Conservation (phyloP, 352 stramenopile genomes). For the Phytophthora macrochlamydospora region DNA sequence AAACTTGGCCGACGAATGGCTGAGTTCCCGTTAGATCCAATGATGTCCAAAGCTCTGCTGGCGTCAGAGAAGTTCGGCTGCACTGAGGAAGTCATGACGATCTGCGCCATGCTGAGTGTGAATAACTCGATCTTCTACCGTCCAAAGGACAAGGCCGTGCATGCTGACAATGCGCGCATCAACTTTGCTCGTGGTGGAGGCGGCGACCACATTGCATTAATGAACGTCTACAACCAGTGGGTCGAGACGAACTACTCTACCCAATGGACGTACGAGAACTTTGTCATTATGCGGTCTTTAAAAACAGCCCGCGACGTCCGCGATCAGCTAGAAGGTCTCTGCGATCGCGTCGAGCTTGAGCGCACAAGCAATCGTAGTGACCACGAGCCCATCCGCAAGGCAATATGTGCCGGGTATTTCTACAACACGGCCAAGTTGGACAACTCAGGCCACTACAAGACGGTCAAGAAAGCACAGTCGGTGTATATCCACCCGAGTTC, state of each 20-base stretch:
- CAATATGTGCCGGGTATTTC: constrained; percentile 99
- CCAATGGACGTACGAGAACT: constrained; percentile 96
- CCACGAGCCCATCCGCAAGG: constrained; percentile 95
- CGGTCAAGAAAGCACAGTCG: constrained; percentile 97
- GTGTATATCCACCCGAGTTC: constrained; percentile 99
- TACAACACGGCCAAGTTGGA: constrained; percentile 99
- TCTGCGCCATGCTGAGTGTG: constrained; percentile 98
- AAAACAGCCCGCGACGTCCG: constrained; percentile 98
- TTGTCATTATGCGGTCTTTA: constrained; percentile 97
- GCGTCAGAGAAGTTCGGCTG: constrained; percentile 92
- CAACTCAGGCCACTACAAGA: constrained; percentile 97
- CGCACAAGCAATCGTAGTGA: constrained; percentile 84
- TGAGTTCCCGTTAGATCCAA: constrained; percentile 95
- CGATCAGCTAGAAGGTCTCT: constrained; percentile 99
- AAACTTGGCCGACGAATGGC: constrained; percentile 95
- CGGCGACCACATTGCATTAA: constrained; percentile 97
- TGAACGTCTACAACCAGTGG: constrained; percentile 99
- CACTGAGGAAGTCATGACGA: constrained; percentile 95
- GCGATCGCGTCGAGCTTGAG: constrained; percentile 98
- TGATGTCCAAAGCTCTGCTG: constrained; percentile 95
- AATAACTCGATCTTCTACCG: constrained; percentile 99
- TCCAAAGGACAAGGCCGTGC: constrained; percentile 98
- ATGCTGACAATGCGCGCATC: constrained; percentile 97
- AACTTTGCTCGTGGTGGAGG: constrained; percentile 98
- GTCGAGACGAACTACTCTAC: constrained; percentile 97